Conservation (phyloP, 768 basidiomycete genomes). For the Tubosaeta sp. region DNA sequence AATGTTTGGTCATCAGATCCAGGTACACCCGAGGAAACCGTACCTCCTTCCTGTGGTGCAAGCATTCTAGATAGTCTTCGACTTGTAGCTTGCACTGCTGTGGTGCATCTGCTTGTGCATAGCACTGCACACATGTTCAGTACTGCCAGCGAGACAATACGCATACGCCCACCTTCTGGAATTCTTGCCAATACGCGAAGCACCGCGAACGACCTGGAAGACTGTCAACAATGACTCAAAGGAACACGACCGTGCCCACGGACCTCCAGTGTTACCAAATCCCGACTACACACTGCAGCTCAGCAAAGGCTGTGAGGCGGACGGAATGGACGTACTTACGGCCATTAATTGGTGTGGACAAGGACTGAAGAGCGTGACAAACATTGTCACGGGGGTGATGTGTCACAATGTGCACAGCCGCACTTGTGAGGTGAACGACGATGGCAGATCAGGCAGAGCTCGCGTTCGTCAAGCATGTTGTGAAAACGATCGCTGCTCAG, state of each 20-base stretch:
- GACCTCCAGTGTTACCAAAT: conserved; percentile 60
- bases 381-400: conserved; percentile 16
- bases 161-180: conserved; percentile 51
- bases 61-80: conserved; percentile 89
- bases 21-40: conserved; percentile 16
- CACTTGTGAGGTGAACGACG: conserved; percentile 4
- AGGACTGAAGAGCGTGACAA: conserved; percentile 17
- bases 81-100: conserved; percentile 63
- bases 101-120: conserved; percentile 74
- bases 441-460: conserved; percentile 57
- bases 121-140: conserved; percentile 57
- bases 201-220: conserved; percentile 73
- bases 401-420: conserved; percentile 21
- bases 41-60: conserved; percentile 88
- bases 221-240: conserved; percentile 2
- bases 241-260: conserved; percentile 7
- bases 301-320: conserved; percentile 1
- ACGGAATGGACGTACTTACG: conserved; percentile 26
- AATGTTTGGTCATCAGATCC: background rate
- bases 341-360: conserved; percentile 31
- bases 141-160: background rate
- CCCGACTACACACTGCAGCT: conserved; percentile 46
- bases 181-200: conserved; percentile 91
- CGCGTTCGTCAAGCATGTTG: conserved; percentile 63
- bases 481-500: conserved; percentile 60